phyloP scores from a whole-genome alignment of 768 basidiomycete genomes.

The Daedaleopsis nitida region DNA sequence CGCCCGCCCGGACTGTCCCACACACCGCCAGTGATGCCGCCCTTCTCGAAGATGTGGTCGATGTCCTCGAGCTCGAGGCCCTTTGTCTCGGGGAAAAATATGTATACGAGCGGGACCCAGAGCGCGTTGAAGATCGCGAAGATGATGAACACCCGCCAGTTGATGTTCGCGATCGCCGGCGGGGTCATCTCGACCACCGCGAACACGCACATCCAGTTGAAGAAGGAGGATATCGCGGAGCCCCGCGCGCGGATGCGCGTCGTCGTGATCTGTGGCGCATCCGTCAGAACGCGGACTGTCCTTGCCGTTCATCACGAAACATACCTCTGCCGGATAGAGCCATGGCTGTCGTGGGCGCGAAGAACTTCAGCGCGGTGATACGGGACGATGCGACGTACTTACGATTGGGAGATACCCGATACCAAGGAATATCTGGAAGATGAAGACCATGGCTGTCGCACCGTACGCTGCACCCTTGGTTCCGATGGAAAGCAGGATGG shows the following conservation, averaged over 20 bases:
- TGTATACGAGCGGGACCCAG: slow-evolving; percentile 43
- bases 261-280: slow-evolving; percentile 34
- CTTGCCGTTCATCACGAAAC: neutral
- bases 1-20: slow-evolving; percentile 38
- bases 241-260: slow-evolving; percentile 41
- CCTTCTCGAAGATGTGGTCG: slow-evolving; percentile 43
- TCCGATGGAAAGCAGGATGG: slow-evolving; percentile 38
- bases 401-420: slow-evolving; percentile 43
- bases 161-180: slow-evolving; percentile 44
- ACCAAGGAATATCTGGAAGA: slow-evolving; percentile 44
- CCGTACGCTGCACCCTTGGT: slow-evolving; percentile 37
- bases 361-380: neutral
- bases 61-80: slow-evolving; percentile 43
- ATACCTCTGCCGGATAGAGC: slow-evolving; percentile 37
- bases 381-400: slow-evolving; percentile 3
- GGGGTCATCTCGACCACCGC: slow-evolving; percentile 46
- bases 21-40: slow-evolving; percentile 44
- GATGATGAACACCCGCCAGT: slow-evolving; percentile 47
- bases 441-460: slow-evolving; percentile 43
- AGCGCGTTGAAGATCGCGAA: slow-evolving; percentile 48
- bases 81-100: slow-evolving; percentile 37
- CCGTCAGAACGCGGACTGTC: neutral
- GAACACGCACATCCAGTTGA: slow-evolving; percentile 35
- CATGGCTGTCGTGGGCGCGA: slow-evolving; percentile 26
- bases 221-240: slow-evolving; percentile 33